phyloP scores from a whole-genome alignment of 345 rosid species.

The Gossypium longicalyx region DNA sequence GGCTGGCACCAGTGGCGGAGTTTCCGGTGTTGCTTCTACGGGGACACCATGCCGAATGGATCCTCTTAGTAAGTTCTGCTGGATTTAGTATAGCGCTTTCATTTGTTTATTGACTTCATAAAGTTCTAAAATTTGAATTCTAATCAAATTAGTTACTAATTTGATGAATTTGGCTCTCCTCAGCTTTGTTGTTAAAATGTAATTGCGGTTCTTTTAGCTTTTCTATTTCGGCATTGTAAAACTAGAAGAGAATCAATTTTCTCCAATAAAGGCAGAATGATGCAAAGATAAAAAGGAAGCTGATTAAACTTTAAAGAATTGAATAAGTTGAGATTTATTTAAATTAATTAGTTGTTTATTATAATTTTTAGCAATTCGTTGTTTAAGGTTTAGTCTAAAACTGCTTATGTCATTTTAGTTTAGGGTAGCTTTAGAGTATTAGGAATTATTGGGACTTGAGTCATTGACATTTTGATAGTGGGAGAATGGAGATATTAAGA shows the following conservation, averaged over 20 bases:
- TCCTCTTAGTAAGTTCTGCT: slow-evolving; percentile 60
- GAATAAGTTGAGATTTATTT: neutral
- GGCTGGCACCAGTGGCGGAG: slow-evolving; percentile 63
- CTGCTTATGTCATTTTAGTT: neutral
- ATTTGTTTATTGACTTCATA: neutral
- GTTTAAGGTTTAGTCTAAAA: neutral
- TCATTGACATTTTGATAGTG: neutral
- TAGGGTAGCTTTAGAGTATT: neutral
- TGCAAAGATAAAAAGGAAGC: neutral
- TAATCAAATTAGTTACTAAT: neutral
- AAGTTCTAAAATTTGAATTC: neutral
- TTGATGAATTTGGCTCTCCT: neutral
- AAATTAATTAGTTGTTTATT: neutral
- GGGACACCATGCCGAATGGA: slow-evolving; percentile 74
- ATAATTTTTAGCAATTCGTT: neutral
- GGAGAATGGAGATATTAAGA: neutral
- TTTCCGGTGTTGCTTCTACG: slow-evolving; percentile 78
- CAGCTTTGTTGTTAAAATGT: neutral
- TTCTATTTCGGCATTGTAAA: neutral
- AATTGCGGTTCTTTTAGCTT: neutral
- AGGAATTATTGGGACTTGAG: neutral
- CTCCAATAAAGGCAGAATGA: neutral
- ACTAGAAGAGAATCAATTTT: neutral
- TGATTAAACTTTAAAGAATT: slow-evolving; percentile 3
- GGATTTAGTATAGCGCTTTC: neutral